phyloP scores from a whole-genome alignment of 2,329 filamentous ascomycete species.

The Colletotrichum camelliae region DNA sequence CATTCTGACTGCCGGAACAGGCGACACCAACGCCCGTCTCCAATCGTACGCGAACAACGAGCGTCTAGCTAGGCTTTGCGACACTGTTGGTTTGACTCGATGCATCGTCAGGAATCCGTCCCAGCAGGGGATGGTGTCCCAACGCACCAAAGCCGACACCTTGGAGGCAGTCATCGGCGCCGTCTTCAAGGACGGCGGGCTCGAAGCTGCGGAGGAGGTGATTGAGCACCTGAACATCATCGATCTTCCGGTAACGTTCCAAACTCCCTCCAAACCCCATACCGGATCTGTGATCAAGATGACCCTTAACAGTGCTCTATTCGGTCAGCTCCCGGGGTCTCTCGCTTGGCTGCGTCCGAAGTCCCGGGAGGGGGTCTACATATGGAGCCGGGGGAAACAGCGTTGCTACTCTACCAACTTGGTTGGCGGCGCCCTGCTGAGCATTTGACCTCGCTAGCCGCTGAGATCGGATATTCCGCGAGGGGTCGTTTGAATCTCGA shows the following conservation, averaged over 20 bases:
- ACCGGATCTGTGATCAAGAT: not conserved
- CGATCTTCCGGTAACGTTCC: not conserved
- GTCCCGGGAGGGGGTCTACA: accelerated
- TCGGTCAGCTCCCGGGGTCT: not conserved
- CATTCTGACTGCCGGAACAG: not conserved
- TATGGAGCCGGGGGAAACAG: not conserved
- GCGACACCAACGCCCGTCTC: not conserved
- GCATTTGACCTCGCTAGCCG: not conserved
- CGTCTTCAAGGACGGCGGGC: not conserved
- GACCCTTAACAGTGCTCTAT: not conserved
- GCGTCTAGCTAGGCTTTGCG: not conserved
- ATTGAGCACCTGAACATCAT: not conserved
- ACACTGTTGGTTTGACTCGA: not conserved
- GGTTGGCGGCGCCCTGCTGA: not conserved
- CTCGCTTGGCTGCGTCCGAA: accelerated
- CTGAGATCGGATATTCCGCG: not conserved
- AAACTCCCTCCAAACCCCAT: accelerated
- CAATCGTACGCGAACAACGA: not conserved
- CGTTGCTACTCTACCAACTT: not conserved
- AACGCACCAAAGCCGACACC: not conserved
- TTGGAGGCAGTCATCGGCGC: not conserved
- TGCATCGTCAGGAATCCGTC: not conserved
- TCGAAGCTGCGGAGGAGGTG: not conserved
- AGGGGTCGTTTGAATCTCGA: not conserved
- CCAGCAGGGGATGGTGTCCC: not conserved